A percentile compares a stretch with the other conserved stretches of the same genome.
These are phyloP conservation scores for Golubevia pallescens DNA, from an alignment of 1,284 basidiomycete species.

Conservation along the genomic window DNA sequence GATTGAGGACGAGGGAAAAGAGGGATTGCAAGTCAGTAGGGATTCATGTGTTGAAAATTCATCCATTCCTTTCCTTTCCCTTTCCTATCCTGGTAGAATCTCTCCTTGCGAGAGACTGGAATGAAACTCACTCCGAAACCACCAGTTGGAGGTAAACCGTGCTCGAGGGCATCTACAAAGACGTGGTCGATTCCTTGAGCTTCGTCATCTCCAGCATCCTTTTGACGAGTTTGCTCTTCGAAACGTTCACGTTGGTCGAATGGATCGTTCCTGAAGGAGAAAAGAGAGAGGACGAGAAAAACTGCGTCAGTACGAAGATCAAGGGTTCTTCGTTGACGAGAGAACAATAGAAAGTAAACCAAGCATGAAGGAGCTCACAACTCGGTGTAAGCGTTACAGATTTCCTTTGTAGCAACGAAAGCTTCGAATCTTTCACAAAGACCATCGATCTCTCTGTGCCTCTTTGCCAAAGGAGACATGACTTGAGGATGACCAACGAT, in stretches of 20 bases:
- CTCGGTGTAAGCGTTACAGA: conserved; percentile 90
- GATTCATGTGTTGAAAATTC: conserved; percentile 56
- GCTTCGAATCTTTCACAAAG: conserved; percentile 98
- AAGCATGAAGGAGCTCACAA: conserved; percentile 86
- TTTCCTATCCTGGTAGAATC: no score
- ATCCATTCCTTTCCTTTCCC: conserved; percentile 66
- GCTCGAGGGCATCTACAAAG: conserved; percentile 77
- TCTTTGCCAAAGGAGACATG: conserved; percentile 90
- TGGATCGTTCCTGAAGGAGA: conserved; percentile 43
- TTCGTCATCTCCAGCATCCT: conserved; percentile 96
- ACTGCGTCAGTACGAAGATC: not conserved
- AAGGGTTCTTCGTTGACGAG: not conserved
- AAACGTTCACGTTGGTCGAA: conserved; percentile 89
- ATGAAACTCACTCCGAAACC: no score
- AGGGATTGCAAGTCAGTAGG: not conserved
- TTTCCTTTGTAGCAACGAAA: conserved; percentile 97
- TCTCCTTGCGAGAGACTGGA: no score
- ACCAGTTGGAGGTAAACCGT: conserved; percentile 95
- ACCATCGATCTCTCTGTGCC: conserved; percentile 68
- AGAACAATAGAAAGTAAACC: not conserved
- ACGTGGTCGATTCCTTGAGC: conserved; percentile 85
- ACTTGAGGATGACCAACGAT: conserved; percentile 97
- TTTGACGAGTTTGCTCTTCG: conserved; percentile 88
- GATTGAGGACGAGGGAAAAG: conserved; percentile 65
- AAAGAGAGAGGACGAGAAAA: not conserved